Percentiles rank a stretch among this genome's conserved stretches.
phyloP scores from a whole-genome alignment of 2,329 filamentous ascomycete genomes.

The Whalleya microplaca region DNA sequence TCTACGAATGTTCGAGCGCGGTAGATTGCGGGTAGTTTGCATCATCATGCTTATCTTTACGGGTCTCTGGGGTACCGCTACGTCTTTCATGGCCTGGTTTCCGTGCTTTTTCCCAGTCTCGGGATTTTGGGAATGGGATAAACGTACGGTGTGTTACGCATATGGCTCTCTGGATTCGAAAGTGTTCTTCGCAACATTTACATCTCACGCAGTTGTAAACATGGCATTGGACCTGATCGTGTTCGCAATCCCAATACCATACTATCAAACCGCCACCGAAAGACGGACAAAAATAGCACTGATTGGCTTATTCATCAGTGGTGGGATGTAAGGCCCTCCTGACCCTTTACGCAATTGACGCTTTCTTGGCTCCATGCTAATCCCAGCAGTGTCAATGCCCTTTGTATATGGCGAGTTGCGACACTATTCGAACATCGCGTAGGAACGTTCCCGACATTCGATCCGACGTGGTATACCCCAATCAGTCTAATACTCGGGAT shows the following conservation, averaged over 20 bases:
- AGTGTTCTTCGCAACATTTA: constrained; percentile 23
- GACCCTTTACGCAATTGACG: background rate
- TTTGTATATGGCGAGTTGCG: constrained; percentile 37
- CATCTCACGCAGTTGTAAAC: constrained; percentile 21
- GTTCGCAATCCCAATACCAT: constrained; percentile 27
- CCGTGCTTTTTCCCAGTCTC: constrained; percentile 32
- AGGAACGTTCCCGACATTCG: constrained; percentile 36
- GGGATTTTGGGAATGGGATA: constrained; percentile 23
- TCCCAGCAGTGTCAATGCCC: constrained; percentile 20
- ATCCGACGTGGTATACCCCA: constrained; percentile 38
- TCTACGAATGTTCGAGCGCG: constrained; percentile 27
- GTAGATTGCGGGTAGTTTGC: constrained; percentile 15
- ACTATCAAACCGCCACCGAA: constrained; percentile 15
- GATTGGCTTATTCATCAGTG: constrained; percentile 22
- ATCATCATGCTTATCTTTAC: constrained; percentile 23
- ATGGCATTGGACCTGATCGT: constrained; percentile 27
- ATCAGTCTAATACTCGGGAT: constrained; percentile 28
- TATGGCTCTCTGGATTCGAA: constrained; percentile 21
- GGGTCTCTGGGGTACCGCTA: constrained; percentile 28
- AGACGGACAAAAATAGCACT: constrained; percentile 22
- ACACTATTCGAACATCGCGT: constrained; percentile 34
- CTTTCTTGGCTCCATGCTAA: background rate
- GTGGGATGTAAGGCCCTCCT: constrained; percentile 20
- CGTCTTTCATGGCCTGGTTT: constrained; percentile 32
- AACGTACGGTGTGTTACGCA: constrained; percentile 20